phyloP scores from a whole-genome alignment of 495 filamentous ascomycete genomes.

The Hypoxylon intermedium region DNA sequence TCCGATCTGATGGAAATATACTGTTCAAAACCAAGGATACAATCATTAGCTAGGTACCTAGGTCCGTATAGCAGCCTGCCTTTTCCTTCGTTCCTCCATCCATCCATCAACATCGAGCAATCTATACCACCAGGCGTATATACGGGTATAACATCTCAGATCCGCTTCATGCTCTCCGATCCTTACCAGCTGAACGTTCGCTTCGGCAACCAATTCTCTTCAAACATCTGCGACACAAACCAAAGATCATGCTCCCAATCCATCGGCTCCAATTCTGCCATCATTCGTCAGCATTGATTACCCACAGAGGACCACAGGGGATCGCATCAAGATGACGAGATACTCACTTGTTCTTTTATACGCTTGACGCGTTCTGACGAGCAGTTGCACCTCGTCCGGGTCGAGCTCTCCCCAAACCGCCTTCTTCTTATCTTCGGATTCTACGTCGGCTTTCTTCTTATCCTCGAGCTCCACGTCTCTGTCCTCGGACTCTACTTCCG shows the following conservation, averaged over 20 bases:
- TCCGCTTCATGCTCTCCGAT: not conserved
- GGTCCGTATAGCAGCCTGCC: not conserved
- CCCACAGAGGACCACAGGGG: not conserved
- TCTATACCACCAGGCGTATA: not conserved
- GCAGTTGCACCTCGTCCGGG: slow-evolving; percentile 5
- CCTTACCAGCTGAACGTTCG: slow-evolving; percentile 17
- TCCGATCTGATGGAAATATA: too few relatives aligned
- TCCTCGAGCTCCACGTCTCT: not conserved
- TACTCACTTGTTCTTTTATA: slow-evolving; percentile 30
- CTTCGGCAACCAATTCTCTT: slow-evolving; percentile 33
- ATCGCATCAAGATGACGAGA: not conserved
- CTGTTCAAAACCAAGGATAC: too few relatives aligned
- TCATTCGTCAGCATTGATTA: slow-evolving; percentile 8
- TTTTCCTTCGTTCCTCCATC: not conserved
- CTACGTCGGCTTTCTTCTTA: slow-evolving; percentile 17
- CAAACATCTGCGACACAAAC: slow-evolving; percentile 47
- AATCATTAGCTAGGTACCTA: too few relatives aligned
- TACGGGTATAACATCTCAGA: not conserved
- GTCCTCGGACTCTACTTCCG: slow-evolving; percentile 12
- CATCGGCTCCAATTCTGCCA: slow-evolving; percentile 3
- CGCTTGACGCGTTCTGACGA: slow-evolving; percentile 30
- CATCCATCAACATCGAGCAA: not conserved
- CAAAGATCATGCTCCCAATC: slow-evolving; percentile 42
- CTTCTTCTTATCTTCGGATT: slow-evolving; percentile 4
- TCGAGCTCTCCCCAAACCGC: slow-evolving; percentile 28